phyloP scores from a whole-genome alignment of 768 basidiomycete species.

The Rhodotorula sphaerocarpa region DNA sequence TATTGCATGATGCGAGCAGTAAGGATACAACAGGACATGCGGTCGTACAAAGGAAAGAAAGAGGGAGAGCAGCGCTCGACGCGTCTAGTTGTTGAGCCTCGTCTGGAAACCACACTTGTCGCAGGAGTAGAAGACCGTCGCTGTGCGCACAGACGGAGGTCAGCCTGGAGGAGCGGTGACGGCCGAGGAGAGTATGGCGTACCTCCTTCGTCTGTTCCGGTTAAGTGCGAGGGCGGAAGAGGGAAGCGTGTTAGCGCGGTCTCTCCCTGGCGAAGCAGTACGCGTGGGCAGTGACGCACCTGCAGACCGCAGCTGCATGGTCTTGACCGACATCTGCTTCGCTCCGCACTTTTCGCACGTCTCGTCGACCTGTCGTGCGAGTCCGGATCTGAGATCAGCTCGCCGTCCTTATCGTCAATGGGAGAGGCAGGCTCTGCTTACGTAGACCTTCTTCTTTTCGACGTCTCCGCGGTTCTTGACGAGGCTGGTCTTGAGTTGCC shows the following conservation, averaged over 20 bases:
- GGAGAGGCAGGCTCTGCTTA: no score
- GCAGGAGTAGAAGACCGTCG: constrained; percentile 37
- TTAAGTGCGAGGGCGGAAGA: not conserved
- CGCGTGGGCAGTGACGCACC: constrained; percentile 12
- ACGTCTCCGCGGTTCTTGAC: constrained; percentile 54
- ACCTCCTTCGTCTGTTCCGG: constrained; percentile 31
- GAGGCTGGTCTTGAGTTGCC: constrained; percentile 77
- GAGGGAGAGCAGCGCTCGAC: not conserved
- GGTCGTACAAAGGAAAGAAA: not conserved
- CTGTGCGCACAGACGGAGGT: not conserved
- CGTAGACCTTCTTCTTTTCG: constrained; percentile 40
- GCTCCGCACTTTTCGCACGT: constrained; percentile 57
- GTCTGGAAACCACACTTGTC: constrained; percentile 42
- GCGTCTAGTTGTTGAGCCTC: constrained; percentile 43
- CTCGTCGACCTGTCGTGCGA: constrained; percentile 75
- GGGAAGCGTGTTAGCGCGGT: not conserved
- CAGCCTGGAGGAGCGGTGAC: not conserved
- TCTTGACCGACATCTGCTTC: constrained; percentile 31
- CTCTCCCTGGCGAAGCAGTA: no score
- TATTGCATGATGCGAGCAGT: no score
- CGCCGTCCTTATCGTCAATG: not conserved
- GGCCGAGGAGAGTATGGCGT: not conserved
- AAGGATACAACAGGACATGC: not conserved
- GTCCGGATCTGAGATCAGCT: no score
- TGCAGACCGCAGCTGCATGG: constrained; percentile 35